Evolutionary conservation across 2,329 filamentous ascomycete genomes (phyloP), one percentile per base, ranked within the genome.

Genomic region (Macrophomina pseudophaseolina): DNA sequence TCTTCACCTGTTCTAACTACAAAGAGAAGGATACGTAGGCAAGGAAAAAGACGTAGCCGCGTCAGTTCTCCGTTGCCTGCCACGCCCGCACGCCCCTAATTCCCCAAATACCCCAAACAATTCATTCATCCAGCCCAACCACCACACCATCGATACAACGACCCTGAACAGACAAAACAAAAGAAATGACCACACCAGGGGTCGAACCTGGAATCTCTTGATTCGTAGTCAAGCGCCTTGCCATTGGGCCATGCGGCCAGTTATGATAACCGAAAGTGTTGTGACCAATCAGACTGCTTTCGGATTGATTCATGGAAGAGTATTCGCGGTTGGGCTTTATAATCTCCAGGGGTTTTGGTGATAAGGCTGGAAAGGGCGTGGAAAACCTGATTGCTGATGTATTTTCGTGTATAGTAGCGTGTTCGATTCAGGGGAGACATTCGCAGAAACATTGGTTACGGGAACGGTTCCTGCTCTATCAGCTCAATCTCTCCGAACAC

Each of bases 161-260:
- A 54, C 9, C 28, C 18, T 52, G 51, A 14, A 28, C 3, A 58
- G 32, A 44, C 38, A 9, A 44, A 32, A 40, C 44, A 64, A 64
- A 64, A 42, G 28, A 53, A 18, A 52, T 64, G 59, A 67, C 66
- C 66, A 59, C 66, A 44, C 51, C 59, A 67, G 59, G 66, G 66
- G 52, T 67, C 66, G 66, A 67, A 67, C 76, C 75, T 74, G 72
- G 69, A 78, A 78, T 79, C 76, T 78, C 75, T 78, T 79, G 77
- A 79, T 79, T 83, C 82, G 82, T 84, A 85, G 83, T 84, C 82
- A 85, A 83, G 80, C 82, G 82, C 83, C 83, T 84, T 85, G 81
- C 82, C 83, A 85, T 85, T 84, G 82, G 82, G 82, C 82, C 83
- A 85, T 44, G 66, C 59, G 66, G 66, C 59, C 66, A 46, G 32